phyloP scores from a whole-genome alignment of 805 yeast species.

The Metschnikowia reukaufii region DNA sequence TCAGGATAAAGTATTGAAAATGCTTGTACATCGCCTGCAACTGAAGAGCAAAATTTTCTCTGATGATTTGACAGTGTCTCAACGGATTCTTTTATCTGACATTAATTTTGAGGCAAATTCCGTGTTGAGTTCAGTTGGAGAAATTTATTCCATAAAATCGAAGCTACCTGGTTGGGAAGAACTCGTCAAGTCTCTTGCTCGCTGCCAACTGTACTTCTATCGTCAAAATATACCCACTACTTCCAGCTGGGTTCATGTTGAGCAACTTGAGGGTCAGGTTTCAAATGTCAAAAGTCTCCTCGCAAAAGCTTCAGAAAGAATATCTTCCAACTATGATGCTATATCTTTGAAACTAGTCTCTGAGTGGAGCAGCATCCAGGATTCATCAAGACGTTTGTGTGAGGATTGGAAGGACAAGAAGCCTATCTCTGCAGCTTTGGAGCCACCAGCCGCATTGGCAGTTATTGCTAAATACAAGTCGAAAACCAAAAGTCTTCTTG shows the following conservation, averaged over 20 bases:
- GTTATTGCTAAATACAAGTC: slow-evolving; percentile 30
- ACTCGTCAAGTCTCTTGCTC: slow-evolving; percentile 5
- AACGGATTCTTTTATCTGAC: slow-evolving; percentile 1
- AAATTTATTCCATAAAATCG: slow-evolving; percentile 1
- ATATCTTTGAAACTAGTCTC: slow-evolving; percentile 42
- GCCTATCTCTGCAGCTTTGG: slow-evolving; percentile 44
- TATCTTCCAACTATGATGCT: slow-evolving; percentile 44
- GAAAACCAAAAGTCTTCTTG: slow-evolving; percentile 26
- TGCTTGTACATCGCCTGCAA: slow-evolving; percentile 8
- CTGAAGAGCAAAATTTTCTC: neutral
- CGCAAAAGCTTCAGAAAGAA: slow-evolving; percentile 29
- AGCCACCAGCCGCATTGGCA: slow-evolving; percentile 46
- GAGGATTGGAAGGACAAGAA: slow-evolving; percentile 50
- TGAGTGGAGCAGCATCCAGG: slow-evolving; percentile 39
- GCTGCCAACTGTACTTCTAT: slow-evolving; percentile 38
- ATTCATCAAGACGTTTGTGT: slow-evolving; percentile 28
- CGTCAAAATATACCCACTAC: slow-evolving; percentile 51
- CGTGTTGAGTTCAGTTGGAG: slow-evolving; percentile 3
- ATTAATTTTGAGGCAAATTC: slow-evolving; percentile 2
- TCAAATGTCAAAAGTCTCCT: slow-evolving; percentile 42
- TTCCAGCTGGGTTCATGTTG: slow-evolving; percentile 56
- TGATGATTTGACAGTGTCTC: slow-evolving; percentile 9
- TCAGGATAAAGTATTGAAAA: neutral
- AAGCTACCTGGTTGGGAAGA: slow-evolving; percentile 15
- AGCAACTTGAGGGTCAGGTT: slow-evolving; percentile 58